Base-by-base conservation (phyloP, 2,329 filamentous ascomycete species). In the Chalaropsis ovoidea region DNA sequence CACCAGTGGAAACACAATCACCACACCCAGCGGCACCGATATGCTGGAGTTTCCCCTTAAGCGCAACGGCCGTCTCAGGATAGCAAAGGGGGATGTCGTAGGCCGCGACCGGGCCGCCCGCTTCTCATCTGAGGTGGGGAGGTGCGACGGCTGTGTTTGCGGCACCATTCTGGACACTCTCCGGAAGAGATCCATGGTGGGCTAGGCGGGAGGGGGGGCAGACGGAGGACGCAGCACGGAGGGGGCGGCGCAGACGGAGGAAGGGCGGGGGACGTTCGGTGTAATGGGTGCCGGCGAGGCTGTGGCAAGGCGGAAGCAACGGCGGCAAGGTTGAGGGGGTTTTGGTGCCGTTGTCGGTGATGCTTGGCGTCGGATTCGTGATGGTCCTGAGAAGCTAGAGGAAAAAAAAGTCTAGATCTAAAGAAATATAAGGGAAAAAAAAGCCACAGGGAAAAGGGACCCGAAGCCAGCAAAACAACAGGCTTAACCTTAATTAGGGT, bases 1-100 rank as follows among this genome's bases (percentile, higher is more conserved):
- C 72, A 96, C 89, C 74, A 96, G 85, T 70, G 94, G 94, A 74
- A 97, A 97, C 71, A 97, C 79, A 70, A 99, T 82, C 71, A 97
- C 90, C 73, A 96, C 86, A 70, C 93, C 93, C 63, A 99, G 80
- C 31, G 94, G 94, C 74, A 97, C 87, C 63, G 93, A 96, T 75
- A 96, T 85, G 72, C 87, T 89, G 65, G 92, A 96, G 76, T 95
- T 96, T 72, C 90, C 90, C 77, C 86, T 88, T 78, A 99, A 79
- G 71, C 92, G 86, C 79, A 99, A 84, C 63, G 93, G 89, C 73
- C 90, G 84, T 71, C 86, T 82, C 75, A 97, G 89, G 76, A 96
- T 95, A 68, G 88, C 87, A 72, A 95, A 79, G 64, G 81, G 79
- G 52, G 80, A 77, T 42, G 77, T 76, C 61, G 79, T 67, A 27